Evolutionary conservation across 1,284 basidiomycete species (phyloP).

Genomic region (Melampsora americana): DNA sequence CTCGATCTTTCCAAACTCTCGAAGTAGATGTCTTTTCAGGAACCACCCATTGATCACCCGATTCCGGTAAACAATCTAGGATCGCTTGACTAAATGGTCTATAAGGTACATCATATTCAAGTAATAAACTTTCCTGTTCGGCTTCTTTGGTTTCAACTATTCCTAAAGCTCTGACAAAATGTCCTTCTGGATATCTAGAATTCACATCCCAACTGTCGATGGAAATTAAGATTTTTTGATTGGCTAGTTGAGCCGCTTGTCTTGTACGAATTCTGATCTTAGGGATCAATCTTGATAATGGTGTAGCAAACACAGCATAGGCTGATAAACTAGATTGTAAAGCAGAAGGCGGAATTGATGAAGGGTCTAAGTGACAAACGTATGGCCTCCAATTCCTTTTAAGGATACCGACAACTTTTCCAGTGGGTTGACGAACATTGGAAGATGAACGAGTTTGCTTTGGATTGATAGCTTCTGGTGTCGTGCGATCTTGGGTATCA

Average conservation of each 20-base stretch:
- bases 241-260: constrained; percentile 80
- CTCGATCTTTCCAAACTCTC: constrained; percentile 72
- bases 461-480: background rate
- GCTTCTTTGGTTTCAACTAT: constrained; percentile 90
- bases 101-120: constrained; percentile 97
- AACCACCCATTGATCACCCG: constrained; percentile 91
- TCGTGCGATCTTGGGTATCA: constrained; percentile 21
- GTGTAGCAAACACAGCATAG: constrained; percentile 91
- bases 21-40: constrained; percentile 65
- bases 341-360: constrained; percentile 75
- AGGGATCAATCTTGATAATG: constrained; percentile 84
- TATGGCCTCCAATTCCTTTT: constrained; percentile 57
- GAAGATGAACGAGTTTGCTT: background rate
- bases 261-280: constrained; percentile 91
- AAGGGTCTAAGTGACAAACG: constrained; percentile 91
- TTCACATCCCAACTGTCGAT: constrained; percentile 86
- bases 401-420: constrained; percentile 39
- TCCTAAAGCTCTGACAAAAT: constrained; percentile 90
- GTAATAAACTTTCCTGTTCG: constrained; percentile 86
- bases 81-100: constrained; percentile 93
- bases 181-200: constrained; percentile 92
- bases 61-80: constrained; percentile 79
- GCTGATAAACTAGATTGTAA: constrained; percentile 72
- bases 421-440: constrained; percentile 24
- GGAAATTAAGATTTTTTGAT: constrained; percentile 92